Conservation (phyloP, 345 rosid species). For the Populus deltoides region DNA sequence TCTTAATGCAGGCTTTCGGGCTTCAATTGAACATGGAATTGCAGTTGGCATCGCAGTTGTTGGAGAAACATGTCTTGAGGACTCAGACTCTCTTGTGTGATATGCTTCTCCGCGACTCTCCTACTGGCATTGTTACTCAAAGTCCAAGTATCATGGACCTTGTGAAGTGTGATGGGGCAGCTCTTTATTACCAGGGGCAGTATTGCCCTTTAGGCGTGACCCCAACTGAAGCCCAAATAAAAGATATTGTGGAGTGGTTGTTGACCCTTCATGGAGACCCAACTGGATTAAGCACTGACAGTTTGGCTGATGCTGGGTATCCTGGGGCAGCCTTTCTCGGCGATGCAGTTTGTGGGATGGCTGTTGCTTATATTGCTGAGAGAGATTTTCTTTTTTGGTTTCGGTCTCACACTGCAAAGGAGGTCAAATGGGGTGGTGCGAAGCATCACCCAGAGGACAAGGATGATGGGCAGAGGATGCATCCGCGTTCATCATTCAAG, state of each 20-base stretch:
- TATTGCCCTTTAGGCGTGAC: constrained; percentile 77
- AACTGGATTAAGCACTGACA: constrained; percentile 92
- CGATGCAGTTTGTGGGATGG: constrained; percentile 97
- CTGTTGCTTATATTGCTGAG: constrained; percentile 86
- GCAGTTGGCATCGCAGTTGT: constrained; percentile 84
- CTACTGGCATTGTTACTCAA: constrained; percentile 88
- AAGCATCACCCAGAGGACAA: constrained; percentile 97
- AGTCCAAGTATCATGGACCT: constrained; percentile 96
- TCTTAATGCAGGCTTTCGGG: constrained; percentile 97
- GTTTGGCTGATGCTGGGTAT: constrained; percentile 90
- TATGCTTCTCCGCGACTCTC: constrained; percentile 97
- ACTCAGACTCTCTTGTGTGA: constrained; percentile 94
- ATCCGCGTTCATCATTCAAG: constrained; percentile 94
- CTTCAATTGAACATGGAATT: constrained; percentile 96
- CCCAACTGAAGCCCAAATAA: constrained; percentile 79
- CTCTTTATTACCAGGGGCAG: constrained; percentile 80
- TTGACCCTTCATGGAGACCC: constrained; percentile 81
- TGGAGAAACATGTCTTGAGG: constrained; percentile 83
- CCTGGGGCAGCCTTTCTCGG: constrained; percentile 82
- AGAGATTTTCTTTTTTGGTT: constrained; percentile 93
- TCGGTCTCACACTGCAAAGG: constrained; percentile 93
- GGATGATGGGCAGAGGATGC: constrained; percentile 96
- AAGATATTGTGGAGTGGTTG: constrained; percentile 86
- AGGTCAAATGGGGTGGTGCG: constrained; percentile 99
- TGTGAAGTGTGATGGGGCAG: constrained; percentile 92